Conservation (phyloP, 225 moss, liverwort and hornwort genomes). For the Asterella californica region DNA sequence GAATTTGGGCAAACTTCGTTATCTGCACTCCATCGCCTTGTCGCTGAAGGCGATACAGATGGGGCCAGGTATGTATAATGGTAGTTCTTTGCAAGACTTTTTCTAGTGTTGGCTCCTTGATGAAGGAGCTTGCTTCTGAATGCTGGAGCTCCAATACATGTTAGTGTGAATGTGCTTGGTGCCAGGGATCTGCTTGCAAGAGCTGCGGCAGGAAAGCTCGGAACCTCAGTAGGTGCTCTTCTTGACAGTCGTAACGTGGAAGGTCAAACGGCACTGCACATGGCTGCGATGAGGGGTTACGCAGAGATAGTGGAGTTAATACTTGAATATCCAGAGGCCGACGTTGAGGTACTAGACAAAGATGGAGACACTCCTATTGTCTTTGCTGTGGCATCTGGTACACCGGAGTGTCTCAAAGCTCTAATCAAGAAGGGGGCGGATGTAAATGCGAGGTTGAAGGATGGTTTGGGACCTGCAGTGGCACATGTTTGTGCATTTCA, state of each 20-base stretch:
- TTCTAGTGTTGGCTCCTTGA: background rate
- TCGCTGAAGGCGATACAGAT: conserved; percentile 46
- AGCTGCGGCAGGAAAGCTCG: conserved; percentile 42
- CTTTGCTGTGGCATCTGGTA: conserved; percentile 53
- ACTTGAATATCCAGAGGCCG: conserved; percentile 46
- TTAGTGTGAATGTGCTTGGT: conserved; percentile 1
- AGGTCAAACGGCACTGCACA: conserved; percentile 50
- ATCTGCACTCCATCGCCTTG: conserved; percentile 46
- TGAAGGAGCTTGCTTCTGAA: background rate
- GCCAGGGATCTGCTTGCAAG: conserved; percentile 40
- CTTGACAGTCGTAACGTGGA: conserved; percentile 44
- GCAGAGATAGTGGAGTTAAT: conserved; percentile 47
- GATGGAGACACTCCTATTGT: conserved; percentile 55
- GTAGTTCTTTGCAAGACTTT: background rate
- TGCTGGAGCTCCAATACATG: background rate
- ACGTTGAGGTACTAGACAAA: conserved; percentile 52
- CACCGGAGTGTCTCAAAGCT: conserved; percentile 43
- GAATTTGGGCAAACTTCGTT: conserved; percentile 42
- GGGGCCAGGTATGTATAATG: conserved; percentile 35
- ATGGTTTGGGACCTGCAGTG: conserved; percentile 50
- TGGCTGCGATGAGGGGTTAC: conserved; percentile 53
- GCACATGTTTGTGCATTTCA: conserved; percentile 58
- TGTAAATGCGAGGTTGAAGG: conserved; percentile 54
- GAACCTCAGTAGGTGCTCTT: conserved; percentile 34
- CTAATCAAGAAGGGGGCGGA: conserved; percentile 48